These are phyloP conservation scores for Diplodia sapinea DNA, from an alignment of 2,329 filamentous ascomycete species.

Conservation along the genomic window DNA sequence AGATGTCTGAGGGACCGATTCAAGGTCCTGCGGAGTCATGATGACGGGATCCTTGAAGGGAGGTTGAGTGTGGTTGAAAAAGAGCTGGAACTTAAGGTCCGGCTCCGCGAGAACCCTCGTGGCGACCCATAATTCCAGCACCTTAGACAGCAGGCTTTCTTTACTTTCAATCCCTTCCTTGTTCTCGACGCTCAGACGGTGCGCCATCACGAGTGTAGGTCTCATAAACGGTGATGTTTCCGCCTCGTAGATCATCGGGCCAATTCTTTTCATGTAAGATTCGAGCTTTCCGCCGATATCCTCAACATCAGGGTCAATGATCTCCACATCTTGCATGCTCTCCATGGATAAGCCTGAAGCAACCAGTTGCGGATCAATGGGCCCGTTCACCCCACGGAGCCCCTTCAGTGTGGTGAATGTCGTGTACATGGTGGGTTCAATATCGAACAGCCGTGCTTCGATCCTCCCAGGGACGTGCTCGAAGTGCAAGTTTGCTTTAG, in stretches of 20 bases:
- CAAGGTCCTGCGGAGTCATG: conserved; percentile 34
- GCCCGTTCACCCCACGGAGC: conserved; percentile 38
- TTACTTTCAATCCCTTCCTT: conserved; percentile 33
- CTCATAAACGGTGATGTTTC: conserved; percentile 60
- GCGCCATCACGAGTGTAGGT: conserved; percentile 52
- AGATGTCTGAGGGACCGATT: conserved; percentile 15
- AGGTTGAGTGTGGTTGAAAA: conserved; percentile 51
- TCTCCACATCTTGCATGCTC: conserved; percentile 41
- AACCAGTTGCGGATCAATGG: conserved; percentile 48
- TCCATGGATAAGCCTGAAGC: conserved; percentile 29
- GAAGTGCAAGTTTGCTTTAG: conserved; percentile 56
- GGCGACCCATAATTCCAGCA: conserved; percentile 62
- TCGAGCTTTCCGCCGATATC: conserved; percentile 60
- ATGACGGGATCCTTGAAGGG: conserved; percentile 43
- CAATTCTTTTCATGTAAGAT: conserved; percentile 59
- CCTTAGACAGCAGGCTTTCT: conserved; percentile 57
- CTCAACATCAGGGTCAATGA: conserved; percentile 58
- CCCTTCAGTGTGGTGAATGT: conserved; percentile 55
- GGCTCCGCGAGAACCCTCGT: conserved; percentile 61
- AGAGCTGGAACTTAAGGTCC: conserved; percentile 56
- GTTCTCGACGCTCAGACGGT: conserved; percentile 41
- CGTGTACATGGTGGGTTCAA: conserved; percentile 54
- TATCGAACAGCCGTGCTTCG: conserved; percentile 57
- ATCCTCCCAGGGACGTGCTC: conserved; percentile 58
- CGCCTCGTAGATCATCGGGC: conserved; percentile 53